A percentile compares a stretch with the other conserved stretches of the same genome.
Conservation (phyloP, 2,329 filamentous ascomycete species). For the Hypoxylon sp. region DNA sequence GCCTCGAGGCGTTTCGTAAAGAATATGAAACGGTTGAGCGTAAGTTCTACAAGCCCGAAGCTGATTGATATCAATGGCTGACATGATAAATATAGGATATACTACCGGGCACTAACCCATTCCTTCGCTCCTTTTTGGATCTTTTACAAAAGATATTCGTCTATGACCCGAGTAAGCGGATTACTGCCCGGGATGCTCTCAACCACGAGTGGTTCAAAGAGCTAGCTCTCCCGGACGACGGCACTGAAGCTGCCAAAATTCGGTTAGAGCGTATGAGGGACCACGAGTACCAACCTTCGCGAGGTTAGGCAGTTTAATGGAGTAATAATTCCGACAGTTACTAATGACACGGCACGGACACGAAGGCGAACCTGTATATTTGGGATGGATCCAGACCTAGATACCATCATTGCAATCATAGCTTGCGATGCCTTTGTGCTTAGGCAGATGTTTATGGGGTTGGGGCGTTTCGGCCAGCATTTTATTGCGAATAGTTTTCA, state of each 20-base stretch:
- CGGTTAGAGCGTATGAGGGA: conserved; percentile 61
- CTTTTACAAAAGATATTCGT: conserved; percentile 73
- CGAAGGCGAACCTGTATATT: conserved; percentile 40
- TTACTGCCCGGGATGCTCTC: conserved; percentile 72
- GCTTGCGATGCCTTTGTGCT: conserved; percentile 33
- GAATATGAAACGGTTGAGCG: conserved; percentile 74
- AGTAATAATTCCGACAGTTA: conserved; percentile 22
- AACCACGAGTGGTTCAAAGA: conserved; percentile 76
- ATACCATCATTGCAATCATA: conserved; percentile 38
- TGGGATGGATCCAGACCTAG: conserved; percentile 36
- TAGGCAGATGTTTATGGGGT: conserved; percentile 25
- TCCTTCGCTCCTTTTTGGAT: conserved; percentile 70
- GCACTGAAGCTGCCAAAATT: conserved; percentile 73
- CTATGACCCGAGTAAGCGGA: conserved; percentile 71
- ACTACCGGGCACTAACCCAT: conserved; percentile 66
- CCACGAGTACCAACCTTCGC: conserved; percentile 47
- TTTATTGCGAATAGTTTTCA: conserved; percentile 38
- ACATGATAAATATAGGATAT: conserved; percentile 64
- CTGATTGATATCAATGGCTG: conserved; percentile 28
- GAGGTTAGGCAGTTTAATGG: conserved; percentile 36
- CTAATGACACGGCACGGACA: conserved; percentile 31
- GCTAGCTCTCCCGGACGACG: conserved; percentile 68
- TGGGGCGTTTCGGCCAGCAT: conserved; percentile 42
- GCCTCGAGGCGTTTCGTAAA: conserved; percentile 73
- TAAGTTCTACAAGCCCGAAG: conserved; percentile 49